Evolutionary conservation across 2,329 filamentous ascomycete species (phyloP), one percentile per base, ranked within the genome.

Genomic region (Cladophialophora chaetospira): DNA sequence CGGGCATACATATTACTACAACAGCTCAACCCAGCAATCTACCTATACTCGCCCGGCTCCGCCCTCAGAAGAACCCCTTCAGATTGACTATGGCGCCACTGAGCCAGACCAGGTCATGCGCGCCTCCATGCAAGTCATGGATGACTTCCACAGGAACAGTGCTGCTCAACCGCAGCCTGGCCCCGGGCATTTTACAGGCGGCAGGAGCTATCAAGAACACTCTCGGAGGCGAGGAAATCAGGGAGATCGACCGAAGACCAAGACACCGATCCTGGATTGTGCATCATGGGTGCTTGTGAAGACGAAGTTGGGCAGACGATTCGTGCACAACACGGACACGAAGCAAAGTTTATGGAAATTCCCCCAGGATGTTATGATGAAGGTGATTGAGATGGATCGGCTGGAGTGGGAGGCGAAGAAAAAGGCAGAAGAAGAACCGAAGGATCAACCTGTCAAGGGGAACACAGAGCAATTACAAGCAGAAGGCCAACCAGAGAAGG

Each of bases 311-410:
- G 89, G 90, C 19, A 82, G 94, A 55, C 83, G 92, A 50, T 99
- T 99, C 69, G 91, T 92, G 2, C 89, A 96, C 76, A 96, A 99
- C 65, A 83, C 86, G 0, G 82, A 82, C 52, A 96, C 93, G 63
- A 89, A 93, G 33, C 82, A 91, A 64, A 97, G 92, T 72, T 91
- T 91, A 72, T 99, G 95, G 94, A 91, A 91, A 67, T 94, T 97
- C 66, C 94, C 94, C 0, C 84, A 90, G 53, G 87, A 94, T 70
- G 80, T 99, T 31, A 87, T 92, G 81, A 86, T 88, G 58, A 91
- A 85, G 0, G 82, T 87, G 1, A 70, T 82, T 3, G 83, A 85
- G 11, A 89, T 94, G 52, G 85, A 88, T 67, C 75, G 75, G 21
- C 76, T 90, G 53, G 91, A 96, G 71, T 84, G 88, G 70, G 85